These are phyloP conservation scores for Colletotrichum gigasporum DNA, from an alignment of 2,329 filamentous ascomycete species.

Conservation along the genomic window DNA sequence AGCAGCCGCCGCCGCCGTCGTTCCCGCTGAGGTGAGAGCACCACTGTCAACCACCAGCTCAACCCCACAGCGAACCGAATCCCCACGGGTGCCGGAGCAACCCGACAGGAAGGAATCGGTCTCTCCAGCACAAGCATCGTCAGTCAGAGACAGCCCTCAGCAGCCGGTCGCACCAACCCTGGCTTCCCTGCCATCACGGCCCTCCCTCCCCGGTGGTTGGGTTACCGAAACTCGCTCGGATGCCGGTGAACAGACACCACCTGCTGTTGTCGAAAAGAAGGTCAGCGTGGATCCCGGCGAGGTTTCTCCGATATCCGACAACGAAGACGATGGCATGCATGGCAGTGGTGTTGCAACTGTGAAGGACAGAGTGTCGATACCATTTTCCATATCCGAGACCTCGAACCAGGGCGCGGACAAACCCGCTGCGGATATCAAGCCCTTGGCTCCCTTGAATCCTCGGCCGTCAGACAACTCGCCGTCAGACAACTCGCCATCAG, in stretches of 20 bases:
- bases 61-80: background rate
- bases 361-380: conserved; percentile 14
- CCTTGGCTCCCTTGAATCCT: conserved; percentile 34
- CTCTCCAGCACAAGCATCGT: background rate
- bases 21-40: background rate
- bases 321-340: conserved; percentile 18
- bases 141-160: background rate
- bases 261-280: conserved; percentile 1
- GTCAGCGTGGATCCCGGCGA: conserved; percentile 21
- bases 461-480: conserved; percentile 32
- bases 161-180: background rate
- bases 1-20: background rate
- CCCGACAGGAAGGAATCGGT: background rate
- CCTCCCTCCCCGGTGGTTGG: conserved; percentile 43
- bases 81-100: background rate
- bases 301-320: conserved; percentile 34
- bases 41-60: background rate
- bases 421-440: background rate
- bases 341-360: background rate
- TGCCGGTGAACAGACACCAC: conserved; percentile 4
- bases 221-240: conserved; percentile 38
- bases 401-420: background rate
- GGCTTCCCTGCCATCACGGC: conserved; percentile 29
- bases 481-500: conserved; percentile 42
- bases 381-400: background rate